Conservation (phyloP, 1,284 basidiomycete genomes). For the Limonomyces culmigenus region DNA sequence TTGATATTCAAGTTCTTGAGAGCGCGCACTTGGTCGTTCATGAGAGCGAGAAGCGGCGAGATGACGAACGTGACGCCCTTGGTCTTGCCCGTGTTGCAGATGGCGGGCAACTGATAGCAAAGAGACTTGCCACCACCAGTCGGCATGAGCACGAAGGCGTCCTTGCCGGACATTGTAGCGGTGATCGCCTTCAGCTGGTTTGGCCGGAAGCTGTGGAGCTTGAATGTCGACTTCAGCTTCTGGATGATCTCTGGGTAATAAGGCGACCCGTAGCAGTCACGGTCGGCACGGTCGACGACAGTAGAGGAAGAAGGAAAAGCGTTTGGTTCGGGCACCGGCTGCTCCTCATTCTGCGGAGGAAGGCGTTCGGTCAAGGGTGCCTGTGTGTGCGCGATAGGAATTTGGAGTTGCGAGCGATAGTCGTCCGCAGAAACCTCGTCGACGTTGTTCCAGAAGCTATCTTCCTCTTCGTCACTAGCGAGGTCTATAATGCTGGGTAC, state of each 20-base stretch:
- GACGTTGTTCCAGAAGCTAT: no score
- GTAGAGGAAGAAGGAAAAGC: constrained; percentile 1
- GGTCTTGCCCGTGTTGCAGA: constrained; percentile 59
- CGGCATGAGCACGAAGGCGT: constrained; percentile 93
- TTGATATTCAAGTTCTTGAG: constrained; percentile 54
- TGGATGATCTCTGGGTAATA: constrained; percentile 44
- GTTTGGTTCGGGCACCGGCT: background rate
- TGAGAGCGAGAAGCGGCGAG: constrained; percentile 80
- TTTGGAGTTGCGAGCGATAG: background rate
- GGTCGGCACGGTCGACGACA: constrained; percentile 6
- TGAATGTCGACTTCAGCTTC: constrained; percentile 52
- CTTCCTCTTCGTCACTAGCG: no score
- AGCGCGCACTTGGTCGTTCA: constrained; percentile 76
- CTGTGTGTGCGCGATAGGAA: background rate
- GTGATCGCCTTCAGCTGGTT: constrained; percentile 86
- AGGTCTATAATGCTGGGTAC: no score
- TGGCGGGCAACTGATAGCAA: constrained; percentile 78
- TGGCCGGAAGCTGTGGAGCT: constrained; percentile 51
- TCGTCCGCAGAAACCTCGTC: background rate
- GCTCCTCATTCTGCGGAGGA: background rate
- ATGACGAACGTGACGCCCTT: constrained; percentile 83
- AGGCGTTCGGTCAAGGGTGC: background rate
- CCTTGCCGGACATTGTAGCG: constrained; percentile 63
- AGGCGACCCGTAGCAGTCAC: constrained; percentile 17
- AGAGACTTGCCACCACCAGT: constrained; percentile 92